Evolutionary conservation across 106 monocot species (phyloP), one percentile per base, ranked within the genome.

Genomic region (Dendrobium huoshanense): DNA sequence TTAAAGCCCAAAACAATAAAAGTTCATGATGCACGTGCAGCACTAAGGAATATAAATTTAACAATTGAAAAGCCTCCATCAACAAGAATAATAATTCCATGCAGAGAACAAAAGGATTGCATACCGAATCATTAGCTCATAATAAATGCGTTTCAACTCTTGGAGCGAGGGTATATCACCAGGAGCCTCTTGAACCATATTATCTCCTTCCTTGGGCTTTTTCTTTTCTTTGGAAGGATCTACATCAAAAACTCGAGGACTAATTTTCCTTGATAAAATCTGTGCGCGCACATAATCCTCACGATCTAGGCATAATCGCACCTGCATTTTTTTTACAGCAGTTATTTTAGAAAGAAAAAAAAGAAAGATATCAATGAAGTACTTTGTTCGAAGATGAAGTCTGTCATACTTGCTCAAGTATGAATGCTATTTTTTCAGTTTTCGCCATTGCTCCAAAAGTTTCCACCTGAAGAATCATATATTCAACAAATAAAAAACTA

Each of bases 361-460:
- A 67, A 59, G 20, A 33, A 0, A 67, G 4, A 79, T 20, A 7
- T 42, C n/a, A 44, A 9, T 20, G 19, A 17, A 10, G 19, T 5
- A 61, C 19, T 70, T 0, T 13, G n/a, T 11, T 41, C 9, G 37
- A 54, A 9, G 54, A 85, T 70, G 70, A 77, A 80, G 7, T 25
- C 20, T 31, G 56, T 1, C 78, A 45, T 90, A 99, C 98, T 91
- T 99, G 98, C 76, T 99, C 98, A 70, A 99, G 93, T 80, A 99
- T 99, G 77, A 95, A 99, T 49, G 98, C 93, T 82, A 99, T 99
- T 61, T 99, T 99, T 82, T 99, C 98, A 9, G 98, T 99, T 84
- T 93, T 99, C 67, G 98, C 98, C 98, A 99, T 99, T 74, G 98
- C 95, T 85, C 95, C 98, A 85, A 99, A 99, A 61, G 98, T 99